Evolutionary conservation across 192 early-diverging fungal species (phyloP), one percentile per base, ranked within the genome.

Genomic region (Phycomyces blakesleeanus): DNA sequence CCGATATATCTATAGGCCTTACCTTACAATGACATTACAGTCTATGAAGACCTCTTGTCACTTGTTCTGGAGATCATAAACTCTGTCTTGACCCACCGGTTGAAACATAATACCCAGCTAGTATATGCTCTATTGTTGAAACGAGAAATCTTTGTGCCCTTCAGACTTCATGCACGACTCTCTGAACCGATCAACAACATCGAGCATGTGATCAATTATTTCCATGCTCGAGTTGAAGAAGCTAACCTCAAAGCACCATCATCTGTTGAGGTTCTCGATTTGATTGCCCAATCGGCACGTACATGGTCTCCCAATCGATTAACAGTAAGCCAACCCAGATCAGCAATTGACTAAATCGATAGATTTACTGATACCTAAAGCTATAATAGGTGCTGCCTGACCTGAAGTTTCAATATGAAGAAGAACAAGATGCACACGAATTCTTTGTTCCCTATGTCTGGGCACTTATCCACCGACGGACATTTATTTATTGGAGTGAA

Each of bases 371-470:
- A 20, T 79, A 55, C 44, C 15, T 38, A 5, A 20, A 38, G 22
- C 12, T 54, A 39, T 76, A 59, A 27, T 70, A 63, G 82, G 73
- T 64, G 53, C 51, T 67, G 15, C 76, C 80, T 12, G 82, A 82
- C 21, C 70, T 89, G 34, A 87, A 87, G 67, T 90, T 88, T 59
- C 76, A 86, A 61, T 89, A 86, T 64, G 85, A 87, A 34, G 85
- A 87, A 59, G 81, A 81, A 29, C 51, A 70, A 24, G 77, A 83
- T 39, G 72, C 81, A 5, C 73, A 72, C 52, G 70, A 81, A 34
- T 91, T 91, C 50, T 86, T 84, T 63, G 71, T 85, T 38, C 87
- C 88, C 12, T 90, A 88, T 66, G 78, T 86, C 2, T 91, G 89
- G 89, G 78, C 79, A 8, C 42, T 87, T 5, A 72, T 86, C 9